Evolutionary conservation across 129 eudicot genomes (phyloP).

Genomic region (Helichrysum umbraculigerum): DNA sequence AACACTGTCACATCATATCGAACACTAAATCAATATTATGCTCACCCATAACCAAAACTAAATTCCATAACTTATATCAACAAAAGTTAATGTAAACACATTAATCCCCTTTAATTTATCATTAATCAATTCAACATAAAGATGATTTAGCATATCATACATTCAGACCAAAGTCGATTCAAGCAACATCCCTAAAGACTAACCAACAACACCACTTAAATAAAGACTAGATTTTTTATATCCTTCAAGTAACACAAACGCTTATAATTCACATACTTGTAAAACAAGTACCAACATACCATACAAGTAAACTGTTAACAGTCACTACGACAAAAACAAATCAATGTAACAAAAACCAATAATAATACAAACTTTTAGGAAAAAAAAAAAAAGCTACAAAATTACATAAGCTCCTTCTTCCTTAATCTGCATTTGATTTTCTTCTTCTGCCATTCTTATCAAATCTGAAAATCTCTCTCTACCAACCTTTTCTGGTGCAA

Average conservation of each 20-base stretch:
- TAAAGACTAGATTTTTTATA: background rate
- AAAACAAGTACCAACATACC: background rate
- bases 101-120: background rate
- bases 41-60: background rate
- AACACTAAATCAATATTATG: background rate
- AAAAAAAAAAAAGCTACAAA: no score
- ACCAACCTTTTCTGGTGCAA: background rate
- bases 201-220: background rate
- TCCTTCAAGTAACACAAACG: background rate
- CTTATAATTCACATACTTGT: background rate
- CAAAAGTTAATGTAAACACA: background rate
- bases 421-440: slow-evolving; percentile 36
- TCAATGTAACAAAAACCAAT: no score
- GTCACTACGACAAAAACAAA: background rate
- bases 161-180: no score
- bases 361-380: no score
- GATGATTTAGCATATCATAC: background rate
- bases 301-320: background rate
- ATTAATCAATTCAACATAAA: background rate
- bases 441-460: slow-evolving; percentile 58
- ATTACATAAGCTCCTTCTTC: slow-evolving; percentile 66
- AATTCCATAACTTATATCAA: background rate
- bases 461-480: slow-evolving; percentile 10
- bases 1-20: background rate
- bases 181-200: background rate